phyloP scores from a whole-genome alignment of 768 basidiomycete species.

The Collybia mongolica region DNA sequence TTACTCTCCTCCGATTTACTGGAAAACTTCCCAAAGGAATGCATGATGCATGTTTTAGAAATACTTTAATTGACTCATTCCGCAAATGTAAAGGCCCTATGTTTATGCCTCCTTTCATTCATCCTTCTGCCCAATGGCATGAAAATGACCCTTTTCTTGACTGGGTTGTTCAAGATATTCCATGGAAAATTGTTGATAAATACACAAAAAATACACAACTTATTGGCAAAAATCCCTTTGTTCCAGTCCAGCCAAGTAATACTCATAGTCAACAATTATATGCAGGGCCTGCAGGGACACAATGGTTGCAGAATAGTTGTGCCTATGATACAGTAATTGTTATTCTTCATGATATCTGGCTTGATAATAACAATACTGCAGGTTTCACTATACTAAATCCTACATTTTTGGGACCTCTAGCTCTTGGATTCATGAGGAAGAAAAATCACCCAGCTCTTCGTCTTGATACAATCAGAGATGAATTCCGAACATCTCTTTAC shows the following conservation, averaged over 20 bases:
- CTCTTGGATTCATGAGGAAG: not conserved
- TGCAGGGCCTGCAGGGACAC: not conserved
- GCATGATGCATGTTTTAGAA: not conserved
- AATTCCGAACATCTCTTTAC: not conserved
- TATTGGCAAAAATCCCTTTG: not conserved
- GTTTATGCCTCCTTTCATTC: slow-evolving; percentile 3
- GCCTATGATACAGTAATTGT: slow-evolving; percentile 9
- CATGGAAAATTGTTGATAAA: not conserved
- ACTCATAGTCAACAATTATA: not conserved
- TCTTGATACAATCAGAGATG: slow-evolving; percentile 1
- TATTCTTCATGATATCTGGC: slow-evolving; percentile 2
- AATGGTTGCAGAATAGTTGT: slow-evolving; percentile 1
- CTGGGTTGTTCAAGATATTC: not conserved
- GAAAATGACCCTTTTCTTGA: slow-evolving; percentile 1
- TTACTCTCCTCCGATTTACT: slow-evolving; percentile 4
- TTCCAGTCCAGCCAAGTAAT: not conserved
- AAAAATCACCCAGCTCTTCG: not conserved
- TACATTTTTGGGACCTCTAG: not conserved
- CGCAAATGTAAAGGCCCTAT: not conserved
- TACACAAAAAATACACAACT: not conserved
- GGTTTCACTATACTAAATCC: not conserved
- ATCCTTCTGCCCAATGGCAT: not conserved
- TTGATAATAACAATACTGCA: not conserved
- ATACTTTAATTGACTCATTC: not conserved
- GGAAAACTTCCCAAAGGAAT: not conserved